Evolutionary conservation across 495 filamentous ascomycete genomes (phyloP), one percentile per base, ranked within the genome.

Genomic region (Darksidea phi): DNA sequence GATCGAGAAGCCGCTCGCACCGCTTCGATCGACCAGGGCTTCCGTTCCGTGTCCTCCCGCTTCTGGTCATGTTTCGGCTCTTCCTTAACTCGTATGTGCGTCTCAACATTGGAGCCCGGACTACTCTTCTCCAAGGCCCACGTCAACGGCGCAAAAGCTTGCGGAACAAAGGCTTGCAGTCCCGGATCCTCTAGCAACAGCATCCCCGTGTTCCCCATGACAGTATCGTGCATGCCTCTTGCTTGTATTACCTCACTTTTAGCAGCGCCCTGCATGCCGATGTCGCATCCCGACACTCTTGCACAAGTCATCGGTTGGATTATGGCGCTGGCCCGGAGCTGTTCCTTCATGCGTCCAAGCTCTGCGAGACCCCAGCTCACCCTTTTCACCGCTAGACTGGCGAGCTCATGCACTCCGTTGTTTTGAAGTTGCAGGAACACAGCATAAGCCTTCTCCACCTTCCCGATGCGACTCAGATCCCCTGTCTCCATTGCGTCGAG

Each of bases 151-250:
- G 68, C 63, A 46, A 77, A 78, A 11, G 62, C 56, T 42, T 71
- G 71, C 12, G 67, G 64, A 18, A 66, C 45, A 54, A 70, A 72
- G 6, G 68, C 64, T 49, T 78, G 75, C 34, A 77, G 63, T 1
- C 77, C 74, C 1, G 73, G 67, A 61, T 78, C 77, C 63, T 79
- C 77, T 46, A 79, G 70, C 8, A 79, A 66, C 50, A 75, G 64
- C 77, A 78, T 78, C 0, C 77, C 75, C n/a, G 74, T 74, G 51
- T 72, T 72, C 1, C 77, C 77, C 77, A 79, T 79, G n/a, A 78
- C 74, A 8, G 70, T 67, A 61, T 78, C 75, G 1, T 63, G 56
- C 34, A 53, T 8, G 18, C 25, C 53, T 20, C 21, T 42, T 13
- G 28, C 43, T 7, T n/a, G 45, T 2, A 1, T 46, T 23, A 43